Conservation (phyloP, 495 filamentous ascomycete species). For the Penicillium chermesinum region DNA sequence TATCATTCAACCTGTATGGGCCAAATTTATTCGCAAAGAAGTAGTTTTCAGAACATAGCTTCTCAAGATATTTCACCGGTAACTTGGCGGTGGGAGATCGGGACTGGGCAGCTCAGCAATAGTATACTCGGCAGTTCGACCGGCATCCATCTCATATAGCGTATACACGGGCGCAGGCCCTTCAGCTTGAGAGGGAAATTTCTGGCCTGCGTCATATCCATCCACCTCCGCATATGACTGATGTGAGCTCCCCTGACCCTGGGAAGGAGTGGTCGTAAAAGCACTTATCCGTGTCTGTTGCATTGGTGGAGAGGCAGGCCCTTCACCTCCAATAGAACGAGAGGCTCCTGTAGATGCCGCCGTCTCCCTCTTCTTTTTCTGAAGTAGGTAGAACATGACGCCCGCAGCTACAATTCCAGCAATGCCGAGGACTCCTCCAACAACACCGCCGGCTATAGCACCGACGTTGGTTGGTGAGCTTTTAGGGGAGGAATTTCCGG, state of each 20-base stretch:
- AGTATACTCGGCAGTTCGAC: not conserved
- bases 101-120: conserved; percentile 8
- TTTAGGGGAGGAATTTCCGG: not conserved
- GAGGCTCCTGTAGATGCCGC: not conserved
- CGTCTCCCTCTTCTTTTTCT: conserved; percentile 9
- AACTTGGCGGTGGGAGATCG: not conserved
- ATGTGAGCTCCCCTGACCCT: conserved; percentile 6
- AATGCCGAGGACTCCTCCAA: conserved; percentile 14
- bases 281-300: not conserved
- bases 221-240: conserved; percentile 8
- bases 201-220: conserved; percentile 1
- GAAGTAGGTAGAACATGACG: conserved; percentile 6
- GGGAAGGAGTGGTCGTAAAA: not conserved
- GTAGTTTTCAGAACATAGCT: not conserved
- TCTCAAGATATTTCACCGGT: not conserved
- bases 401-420: conserved; percentile 7
- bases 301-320: not conserved
- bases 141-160: conserved; percentile 6
- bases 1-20: too few species aligned
- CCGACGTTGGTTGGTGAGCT: conserved; percentile 4
- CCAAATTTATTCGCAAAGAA: not conserved
- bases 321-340: not conserved
- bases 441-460: conserved; percentile 14
- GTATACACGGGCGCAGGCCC: not conserved
- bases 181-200: conserved; percentile 1